These are phyloP conservation scores for Diplodia mutila DNA, from an alignment of 2,329 filamentous ascomycete genomes.

Conservation along the genomic window DNA sequence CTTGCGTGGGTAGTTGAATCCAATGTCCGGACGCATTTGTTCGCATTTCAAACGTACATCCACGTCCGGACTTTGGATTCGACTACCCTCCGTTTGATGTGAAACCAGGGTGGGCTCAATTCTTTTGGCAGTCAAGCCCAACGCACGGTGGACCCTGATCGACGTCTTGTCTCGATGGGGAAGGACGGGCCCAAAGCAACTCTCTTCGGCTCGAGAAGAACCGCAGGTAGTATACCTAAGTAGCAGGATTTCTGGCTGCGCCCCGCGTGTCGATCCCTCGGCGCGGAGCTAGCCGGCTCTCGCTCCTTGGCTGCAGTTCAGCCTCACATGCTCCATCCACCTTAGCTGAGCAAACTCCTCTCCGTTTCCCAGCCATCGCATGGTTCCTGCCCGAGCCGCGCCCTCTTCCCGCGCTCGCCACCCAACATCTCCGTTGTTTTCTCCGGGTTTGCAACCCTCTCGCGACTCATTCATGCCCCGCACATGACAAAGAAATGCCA, in stretches of 20 bases:
- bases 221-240: too few species aligned
- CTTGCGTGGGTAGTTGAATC: too few species aligned
- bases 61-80: too few species aligned
- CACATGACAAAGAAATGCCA: slow-evolving; percentile 4
- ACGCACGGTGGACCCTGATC: slow-evolving; percentile 13
- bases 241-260: not conserved
- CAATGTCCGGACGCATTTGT: too few species aligned
- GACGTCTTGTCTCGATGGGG: not conserved
- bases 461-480: slow-evolving; percentile 2
- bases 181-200: too few species aligned
- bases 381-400: not conserved
- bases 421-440: not conserved
- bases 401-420: too few species aligned
- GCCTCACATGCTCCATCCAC: slow-evolving; percentile 20
- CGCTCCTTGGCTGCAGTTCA: slow-evolving; percentile 12
- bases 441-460: not conserved
- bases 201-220: too few species aligned
- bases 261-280: not conserved
- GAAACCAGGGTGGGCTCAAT: slow-evolving; percentile 1
- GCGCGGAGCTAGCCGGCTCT: slow-evolving; percentile 4
- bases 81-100: not conserved
- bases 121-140: not conserved
- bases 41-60: too few species aligned
- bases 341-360: slow-evolving; percentile 10
- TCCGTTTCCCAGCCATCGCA: not conserved